Percentiles rank a stretch among this genome's conserved stretches.
phyloP scores from a whole-genome alignment of 2,329 filamentous ascomycete species.

The Fusarium xylarioides region DNA sequence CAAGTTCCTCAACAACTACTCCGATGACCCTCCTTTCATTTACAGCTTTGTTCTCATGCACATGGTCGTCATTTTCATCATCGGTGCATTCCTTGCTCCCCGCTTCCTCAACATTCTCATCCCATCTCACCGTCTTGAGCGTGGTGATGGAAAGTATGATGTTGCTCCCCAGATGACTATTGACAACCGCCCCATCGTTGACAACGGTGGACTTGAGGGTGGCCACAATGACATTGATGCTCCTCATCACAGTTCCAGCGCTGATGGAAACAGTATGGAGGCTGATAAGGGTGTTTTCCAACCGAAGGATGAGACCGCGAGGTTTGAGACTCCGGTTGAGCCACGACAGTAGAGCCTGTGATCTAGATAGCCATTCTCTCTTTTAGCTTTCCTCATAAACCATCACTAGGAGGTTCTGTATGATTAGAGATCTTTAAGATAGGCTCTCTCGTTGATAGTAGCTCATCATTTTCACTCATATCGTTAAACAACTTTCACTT shows the following conservation, averaged over 20 bases:
- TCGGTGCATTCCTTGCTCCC: constrained; percentile 22
- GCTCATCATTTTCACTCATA: background rate
- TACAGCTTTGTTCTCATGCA: constrained; percentile 38
- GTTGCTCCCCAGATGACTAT: constrained; percentile 31
- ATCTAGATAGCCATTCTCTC: no score
- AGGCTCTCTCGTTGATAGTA: background rate
- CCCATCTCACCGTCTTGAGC: constrained; percentile 12
- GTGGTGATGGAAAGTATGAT: constrained; percentile 31
- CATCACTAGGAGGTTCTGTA: accelerated
- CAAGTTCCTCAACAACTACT: constrained; percentile 17
- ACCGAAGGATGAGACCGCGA: background rate
- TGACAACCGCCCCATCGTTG: constrained; percentile 7
- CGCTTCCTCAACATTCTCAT: constrained; percentile 31
- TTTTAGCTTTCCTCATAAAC: accelerated
- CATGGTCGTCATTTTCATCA: constrained; percentile 26
- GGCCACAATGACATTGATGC: background rate
- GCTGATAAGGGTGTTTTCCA: constrained; percentile 9
- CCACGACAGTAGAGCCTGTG: background rate
- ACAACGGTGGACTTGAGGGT: constrained; percentile 22
- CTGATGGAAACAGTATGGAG: constrained; percentile 18
- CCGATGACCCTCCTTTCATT: constrained; percentile 25
- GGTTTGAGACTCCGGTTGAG: background rate
- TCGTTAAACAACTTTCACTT: background rate
- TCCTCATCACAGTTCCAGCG: background rate
- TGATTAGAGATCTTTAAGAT: background rate